phyloP scores from a whole-genome alignment of 2,329 filamentous ascomycete species.

The Xylariaceae sp. region DNA sequence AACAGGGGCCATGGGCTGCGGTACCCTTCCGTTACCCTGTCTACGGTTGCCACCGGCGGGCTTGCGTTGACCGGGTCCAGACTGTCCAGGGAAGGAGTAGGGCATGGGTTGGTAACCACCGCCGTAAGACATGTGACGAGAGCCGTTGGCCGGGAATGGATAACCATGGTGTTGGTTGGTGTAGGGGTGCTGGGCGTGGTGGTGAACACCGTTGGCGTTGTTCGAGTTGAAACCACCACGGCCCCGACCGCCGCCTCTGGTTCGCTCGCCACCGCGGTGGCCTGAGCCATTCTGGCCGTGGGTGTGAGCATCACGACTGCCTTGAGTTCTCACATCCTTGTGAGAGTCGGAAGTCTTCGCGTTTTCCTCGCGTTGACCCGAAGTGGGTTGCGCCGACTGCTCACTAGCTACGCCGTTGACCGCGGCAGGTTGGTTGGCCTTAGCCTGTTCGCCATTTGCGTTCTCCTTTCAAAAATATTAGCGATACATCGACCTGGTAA shows the following conservation, averaged over 20 bases:
- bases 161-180: conserved; percentile 19
- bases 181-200: conserved; percentile 25
- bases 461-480: conserved; percentile 14
- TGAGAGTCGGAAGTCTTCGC: conserved; percentile 19
- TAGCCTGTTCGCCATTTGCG: conserved; percentile 20
- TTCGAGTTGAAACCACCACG: conserved; percentile 35
- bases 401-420: conserved; percentile 19
- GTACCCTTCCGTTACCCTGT: conserved; percentile 21
- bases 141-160: conserved; percentile 17
- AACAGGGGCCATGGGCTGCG: conserved; percentile 37
- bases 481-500: background rate
- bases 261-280: conserved; percentile 36
- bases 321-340: conserved; percentile 21
- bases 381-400: conserved; percentile 11
- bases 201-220: conserved; percentile 26
- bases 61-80: conserved; percentile 23
- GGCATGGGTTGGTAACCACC: conserved; percentile 23
- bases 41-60: conserved; percentile 24
- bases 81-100: conserved; percentile 25
- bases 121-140: conserved; percentile 19
- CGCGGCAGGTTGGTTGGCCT: conserved; percentile 18
- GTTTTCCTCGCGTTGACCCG: conserved; percentile 22
- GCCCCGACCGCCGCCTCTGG: conserved; percentile 43
- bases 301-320: conserved; percentile 20
- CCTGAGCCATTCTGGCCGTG: conserved; percentile 22